Conservation (phyloP, 441 rosid species). For the Pelargonium cotyledonis region DNA sequence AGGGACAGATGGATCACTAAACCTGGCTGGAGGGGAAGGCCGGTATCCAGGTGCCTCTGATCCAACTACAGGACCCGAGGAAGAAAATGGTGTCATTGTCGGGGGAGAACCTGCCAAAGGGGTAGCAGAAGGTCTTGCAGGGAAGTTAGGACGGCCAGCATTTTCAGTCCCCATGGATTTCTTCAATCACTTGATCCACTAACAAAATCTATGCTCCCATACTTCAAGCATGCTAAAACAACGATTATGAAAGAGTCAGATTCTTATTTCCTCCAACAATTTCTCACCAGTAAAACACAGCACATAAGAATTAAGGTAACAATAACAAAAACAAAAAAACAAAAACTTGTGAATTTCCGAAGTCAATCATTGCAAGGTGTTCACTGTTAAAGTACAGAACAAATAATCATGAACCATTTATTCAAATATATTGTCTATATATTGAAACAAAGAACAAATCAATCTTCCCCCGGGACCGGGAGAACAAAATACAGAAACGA, state of each 20-base stretch:
- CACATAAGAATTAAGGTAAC: not conserved
- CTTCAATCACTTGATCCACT: conserved; percentile 13
- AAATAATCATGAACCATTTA: not conserved
- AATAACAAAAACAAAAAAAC: not conserved
- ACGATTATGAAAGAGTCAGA: not conserved
- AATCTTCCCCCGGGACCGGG: not conserved
- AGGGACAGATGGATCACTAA: conserved; percentile 38
- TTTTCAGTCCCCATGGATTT: conserved; percentile 68
- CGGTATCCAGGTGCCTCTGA: conserved; percentile 41
- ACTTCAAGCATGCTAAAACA: conserved; percentile 32
- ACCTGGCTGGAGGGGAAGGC: conserved; percentile 38
- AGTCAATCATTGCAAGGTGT: not conserved
- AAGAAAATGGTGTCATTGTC: conserved; percentile 45
- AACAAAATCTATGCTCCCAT: conserved; percentile 29
- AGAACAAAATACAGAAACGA: not conserved
- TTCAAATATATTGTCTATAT: not conserved
- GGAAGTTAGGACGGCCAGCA: conserved; percentile 56
- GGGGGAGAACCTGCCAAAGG: conserved; percentile 68
- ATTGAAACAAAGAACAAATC: not conserved
- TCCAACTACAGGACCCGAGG: conserved; percentile 47
- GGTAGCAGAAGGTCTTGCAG: conserved; percentile 44
- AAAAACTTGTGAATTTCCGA: not conserved
- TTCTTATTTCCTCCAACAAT: not conserved
- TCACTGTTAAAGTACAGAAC: not conserved
- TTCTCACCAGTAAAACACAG: not conserved